Conservation (phyloP, 768 basidiomycete species). For the Flagelloscypha sp. region DNA sequence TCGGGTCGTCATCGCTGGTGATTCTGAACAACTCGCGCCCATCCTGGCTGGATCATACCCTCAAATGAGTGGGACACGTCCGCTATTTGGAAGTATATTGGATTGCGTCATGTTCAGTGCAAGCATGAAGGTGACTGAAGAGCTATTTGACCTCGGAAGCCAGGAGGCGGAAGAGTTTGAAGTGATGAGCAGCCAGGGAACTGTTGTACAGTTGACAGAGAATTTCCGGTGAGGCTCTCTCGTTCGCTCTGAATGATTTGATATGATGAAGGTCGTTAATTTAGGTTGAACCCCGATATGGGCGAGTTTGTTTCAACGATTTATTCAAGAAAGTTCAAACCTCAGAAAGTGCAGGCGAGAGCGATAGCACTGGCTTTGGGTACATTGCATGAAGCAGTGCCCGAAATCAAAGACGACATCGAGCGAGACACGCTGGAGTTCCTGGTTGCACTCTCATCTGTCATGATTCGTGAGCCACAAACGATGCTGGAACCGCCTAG, state of each 20-base stretch:
- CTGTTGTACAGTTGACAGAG: conserved; percentile 41
- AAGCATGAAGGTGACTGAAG: too few species aligned
- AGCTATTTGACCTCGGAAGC: too few species aligned
- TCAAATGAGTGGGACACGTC: conserved; percentile 23
- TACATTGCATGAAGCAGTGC: too few species aligned
- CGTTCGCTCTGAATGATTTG: background rate
- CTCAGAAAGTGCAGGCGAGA: conserved; percentile 37
- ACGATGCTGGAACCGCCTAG: conserved; percentile 21
- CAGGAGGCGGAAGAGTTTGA: conserved; percentile 15
- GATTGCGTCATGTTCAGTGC: conserved; percentile 34
- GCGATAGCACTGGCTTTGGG: conserved; percentile 29
- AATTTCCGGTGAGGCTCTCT: conserved; percentile 34
- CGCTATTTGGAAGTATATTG: conserved; percentile 40
- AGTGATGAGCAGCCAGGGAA: conserved; percentile 22
- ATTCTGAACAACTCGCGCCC: conserved; percentile 44
- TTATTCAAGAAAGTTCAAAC: conserved; percentile 38
- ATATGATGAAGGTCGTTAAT: background rate
- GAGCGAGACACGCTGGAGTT: conserved; percentile 22
- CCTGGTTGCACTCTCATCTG: conserved; percentile 32
- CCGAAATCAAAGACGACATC: conserved; percentile 16
- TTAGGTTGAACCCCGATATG: conserved; percentile 41
- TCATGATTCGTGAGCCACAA: conserved; percentile 36
- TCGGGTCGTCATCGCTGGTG: conserved; percentile 40
- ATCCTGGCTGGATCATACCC: conserved; percentile 42
- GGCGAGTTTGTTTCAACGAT: conserved; percentile 48